Conservation (phyloP, 805 yeast species). For the Maudiozyma saulgeensis region DNA sequence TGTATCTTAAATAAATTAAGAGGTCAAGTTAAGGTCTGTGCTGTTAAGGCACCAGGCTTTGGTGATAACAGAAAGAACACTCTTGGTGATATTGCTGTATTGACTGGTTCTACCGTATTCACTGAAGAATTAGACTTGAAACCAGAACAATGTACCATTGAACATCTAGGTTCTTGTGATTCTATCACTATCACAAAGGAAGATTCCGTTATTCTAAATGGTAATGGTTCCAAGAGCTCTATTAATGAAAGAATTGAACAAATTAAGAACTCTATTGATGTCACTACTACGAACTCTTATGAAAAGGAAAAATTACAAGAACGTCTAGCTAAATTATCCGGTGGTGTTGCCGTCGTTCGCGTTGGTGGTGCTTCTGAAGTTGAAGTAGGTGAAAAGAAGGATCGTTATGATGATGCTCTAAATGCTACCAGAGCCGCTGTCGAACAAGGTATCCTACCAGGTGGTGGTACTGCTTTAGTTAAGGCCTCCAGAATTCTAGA, state of each 20-base stretch:
- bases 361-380: conserved; percentile 97
- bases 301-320: conserved; percentile 96
- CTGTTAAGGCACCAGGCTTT: conserved; percentile 97
- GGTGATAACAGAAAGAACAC: conserved; percentile 98
- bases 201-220: conserved; percentile 89
- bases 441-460: conserved; percentile 96
- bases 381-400: conserved; percentile 99
- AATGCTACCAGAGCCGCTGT: conserved; percentile 99
- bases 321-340: conserved; percentile 91
- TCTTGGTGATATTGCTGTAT: conserved; percentile 87
- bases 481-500: conserved; percentile 80
- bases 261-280: conserved; percentile 72
- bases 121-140: conserved; percentile 92
- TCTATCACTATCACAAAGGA: conserved; percentile 89
- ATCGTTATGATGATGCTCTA: conserved; percentile 95
- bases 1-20: conserved; percentile 94
- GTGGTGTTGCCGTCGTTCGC: conserved; percentile 96
- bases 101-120: conserved; percentile 78
- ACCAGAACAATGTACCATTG: conserved; percentile 89
- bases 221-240: conserved; percentile 77
- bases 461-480: conserved; percentile 97
- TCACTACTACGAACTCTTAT: conserved; percentile 67
- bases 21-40: conserved; percentile 96
- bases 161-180: conserved; percentile 84
- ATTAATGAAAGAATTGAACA: conserved; percentile 86